Percentiles rank a stretch among this genome's conserved stretches.
These are phyloP conservation scores for Tephrocybe sp. DNA, from an alignment of 768 basidiomycete species.

Conservation along the genomic window DNA sequence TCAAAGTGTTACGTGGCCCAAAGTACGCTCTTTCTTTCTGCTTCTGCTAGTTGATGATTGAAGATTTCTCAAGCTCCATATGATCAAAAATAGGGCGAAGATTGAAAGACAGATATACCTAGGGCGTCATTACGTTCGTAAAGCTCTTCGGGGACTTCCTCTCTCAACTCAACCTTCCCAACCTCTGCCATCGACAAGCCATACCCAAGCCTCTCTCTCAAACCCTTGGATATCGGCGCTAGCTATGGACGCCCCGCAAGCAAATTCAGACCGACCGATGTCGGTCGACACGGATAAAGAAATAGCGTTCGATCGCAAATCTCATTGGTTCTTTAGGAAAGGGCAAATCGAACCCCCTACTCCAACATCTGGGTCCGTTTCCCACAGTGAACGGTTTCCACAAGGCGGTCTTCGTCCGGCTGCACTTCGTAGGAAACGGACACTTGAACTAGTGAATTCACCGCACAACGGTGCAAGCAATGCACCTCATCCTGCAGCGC, in stretches of 20 bases:
- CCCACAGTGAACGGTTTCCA: slow-evolving; percentile 28
- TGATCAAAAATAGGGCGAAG: slow-evolving; percentile 88
- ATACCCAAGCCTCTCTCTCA: slow-evolving; percentile 8
- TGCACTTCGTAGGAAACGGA: slow-evolving; percentile 48
- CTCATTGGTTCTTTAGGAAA: slow-evolving; percentile 55
- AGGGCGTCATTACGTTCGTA: slow-evolving; percentile 74
- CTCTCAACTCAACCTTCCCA: slow-evolving; percentile 22
- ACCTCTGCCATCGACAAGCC: slow-evolving; percentile 17
- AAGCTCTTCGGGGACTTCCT: slow-evolving; percentile 40
- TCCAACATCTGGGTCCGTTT: slow-evolving; percentile 32
- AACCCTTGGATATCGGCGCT: slow-evolving; percentile 16
- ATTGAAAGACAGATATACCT: slow-evolving; percentile 82
- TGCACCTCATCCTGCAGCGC: neutral
- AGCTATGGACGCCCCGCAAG: slow-evolving; percentile 32
- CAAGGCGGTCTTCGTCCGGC: slow-evolving; percentile 40
- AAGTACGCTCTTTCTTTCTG: slow-evolving; percentile 47
- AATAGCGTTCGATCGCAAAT: slow-evolving; percentile 60
- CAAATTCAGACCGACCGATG: slow-evolving; percentile 53
- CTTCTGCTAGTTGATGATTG: neutral
- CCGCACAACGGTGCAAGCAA: slow-evolving; percentile 1
- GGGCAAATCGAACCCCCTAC: slow-evolving; percentile 36
- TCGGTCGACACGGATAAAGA: slow-evolving; percentile 83
- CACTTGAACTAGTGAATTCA: slow-evolving; percentile 31
- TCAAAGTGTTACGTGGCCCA: slow-evolving; percentile 94
- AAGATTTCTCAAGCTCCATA: slow-evolving; percentile 63